Evolutionary conservation across 2,329 filamentous ascomycete genomes (phyloP).

Genomic region (Cytospora piceae): DNA sequence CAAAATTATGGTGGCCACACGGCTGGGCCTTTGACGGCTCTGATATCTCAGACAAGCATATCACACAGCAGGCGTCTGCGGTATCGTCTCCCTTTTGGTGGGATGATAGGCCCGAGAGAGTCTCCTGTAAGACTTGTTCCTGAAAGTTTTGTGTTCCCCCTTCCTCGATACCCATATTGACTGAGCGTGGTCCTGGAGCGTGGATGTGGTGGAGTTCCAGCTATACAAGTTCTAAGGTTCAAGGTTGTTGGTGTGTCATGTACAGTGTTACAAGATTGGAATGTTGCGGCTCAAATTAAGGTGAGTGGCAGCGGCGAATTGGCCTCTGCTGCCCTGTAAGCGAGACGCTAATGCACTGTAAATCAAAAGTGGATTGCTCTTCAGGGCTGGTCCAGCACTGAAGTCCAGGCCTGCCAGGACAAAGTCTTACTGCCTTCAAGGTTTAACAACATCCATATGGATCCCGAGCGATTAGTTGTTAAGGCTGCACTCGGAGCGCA

Average conservation of each 20-base stretch:
- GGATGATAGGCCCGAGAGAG: slow-evolving; percentile 47
- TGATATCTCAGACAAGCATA: slow-evolving; percentile 78
- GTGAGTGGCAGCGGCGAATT: neutral
- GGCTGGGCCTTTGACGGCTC: slow-evolving; percentile 74
- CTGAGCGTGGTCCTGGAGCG: neutral
- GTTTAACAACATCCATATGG: neutral
- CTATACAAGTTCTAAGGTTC: neutral
- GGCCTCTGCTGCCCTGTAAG: neutral
- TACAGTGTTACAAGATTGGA: neutral
- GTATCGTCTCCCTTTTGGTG: slow-evolving; percentile 27
- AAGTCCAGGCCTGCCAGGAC: neutral
- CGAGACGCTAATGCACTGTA: neutral
- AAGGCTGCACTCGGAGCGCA: no score
- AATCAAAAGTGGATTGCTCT: neutral
- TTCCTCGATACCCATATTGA: slow-evolving; percentile 20
- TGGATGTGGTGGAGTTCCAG: neutral
- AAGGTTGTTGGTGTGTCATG: neutral
- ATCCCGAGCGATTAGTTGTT: no score
- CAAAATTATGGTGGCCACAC: slow-evolving; percentile 80
- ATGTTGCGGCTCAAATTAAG: neutral
- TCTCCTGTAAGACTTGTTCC: slow-evolving; percentile 48
- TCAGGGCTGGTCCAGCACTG: neutral
- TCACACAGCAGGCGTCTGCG: slow-evolving; percentile 67
- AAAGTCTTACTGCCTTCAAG: neutral
- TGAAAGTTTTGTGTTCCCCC: slow-evolving; percentile 41